phyloP scores from a whole-genome alignment of 2,329 filamentous ascomycete species.

The Verticillium albo-atrum region DNA sequence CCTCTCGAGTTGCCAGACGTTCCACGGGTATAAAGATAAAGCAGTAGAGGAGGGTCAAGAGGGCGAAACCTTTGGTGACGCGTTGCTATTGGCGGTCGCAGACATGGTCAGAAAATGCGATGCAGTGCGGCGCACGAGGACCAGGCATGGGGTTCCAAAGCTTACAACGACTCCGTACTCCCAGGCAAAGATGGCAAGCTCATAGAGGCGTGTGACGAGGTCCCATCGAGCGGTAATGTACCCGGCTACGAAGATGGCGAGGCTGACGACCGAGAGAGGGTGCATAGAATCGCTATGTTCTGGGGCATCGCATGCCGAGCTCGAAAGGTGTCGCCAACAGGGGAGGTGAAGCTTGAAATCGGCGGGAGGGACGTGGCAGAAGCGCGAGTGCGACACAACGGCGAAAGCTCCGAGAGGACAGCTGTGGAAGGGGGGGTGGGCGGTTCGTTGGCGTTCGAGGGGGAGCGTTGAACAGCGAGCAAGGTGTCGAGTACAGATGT shows the following conservation, averaged over 20 bases:
- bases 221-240: constrained; percentile 99
- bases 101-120: background rate
- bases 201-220: constrained; percentile 92
- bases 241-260: constrained; percentile 98
- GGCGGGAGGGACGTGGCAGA: background rate
- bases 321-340: constrained; percentile 9
- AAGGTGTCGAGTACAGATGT: background rate
- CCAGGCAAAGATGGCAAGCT: constrained; percentile 95
- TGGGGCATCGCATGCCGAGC: constrained; percentile 38
- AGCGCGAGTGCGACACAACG: background rate
- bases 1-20: constrained; percentile 75
- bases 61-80: constrained; percentile 77
- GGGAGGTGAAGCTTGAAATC: constrained; percentile 1
- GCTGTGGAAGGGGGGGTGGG: too few species aligned
- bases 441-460: background rate
- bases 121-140: background rate
- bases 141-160: background rate
- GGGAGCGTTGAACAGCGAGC: background rate
- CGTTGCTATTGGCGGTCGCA: constrained; percentile 56
- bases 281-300: constrained; percentile 69
- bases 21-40: constrained; percentile 79
- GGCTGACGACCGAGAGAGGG: constrained; percentile 92
- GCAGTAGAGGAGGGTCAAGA: constrained; percentile 81
- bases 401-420: background rate
- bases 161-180: constrained; percentile 94